phyloP scores from a whole-genome alignment of 2,329 filamentous ascomycete species.

The Alternaria dauci region DNA sequence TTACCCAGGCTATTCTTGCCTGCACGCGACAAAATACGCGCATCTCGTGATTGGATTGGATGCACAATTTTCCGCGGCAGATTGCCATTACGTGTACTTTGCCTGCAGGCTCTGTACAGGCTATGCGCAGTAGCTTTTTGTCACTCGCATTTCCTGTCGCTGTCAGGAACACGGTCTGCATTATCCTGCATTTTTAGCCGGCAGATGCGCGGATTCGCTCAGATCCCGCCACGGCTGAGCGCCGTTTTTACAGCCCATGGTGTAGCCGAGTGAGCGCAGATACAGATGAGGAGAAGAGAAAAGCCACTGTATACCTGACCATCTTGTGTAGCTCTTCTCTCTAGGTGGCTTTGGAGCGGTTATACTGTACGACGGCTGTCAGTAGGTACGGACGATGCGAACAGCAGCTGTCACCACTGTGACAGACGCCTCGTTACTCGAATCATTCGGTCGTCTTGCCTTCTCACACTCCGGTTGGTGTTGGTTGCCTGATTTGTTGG shows the following conservation, averaged over 20 bases:
- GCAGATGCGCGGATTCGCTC: conserved; percentile 10
- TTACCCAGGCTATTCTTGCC: background rate
- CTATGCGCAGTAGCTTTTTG: conserved; percentile 4
- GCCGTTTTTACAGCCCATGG: conserved; percentile 4
- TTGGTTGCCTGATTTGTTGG: background rate
- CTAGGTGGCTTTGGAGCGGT: background rate
- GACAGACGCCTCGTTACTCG: background rate
- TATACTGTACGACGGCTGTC: background rate
- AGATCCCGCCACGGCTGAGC: background rate
- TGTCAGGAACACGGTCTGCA: conserved; percentile 8
- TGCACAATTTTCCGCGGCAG: background rate
- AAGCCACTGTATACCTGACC: background rate
- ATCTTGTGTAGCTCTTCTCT: background rate
- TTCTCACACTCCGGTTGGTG: background rate
- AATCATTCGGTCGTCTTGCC: background rate
- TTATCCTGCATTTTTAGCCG: conserved; percentile 11
- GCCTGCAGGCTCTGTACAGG: conserved; percentile 5
- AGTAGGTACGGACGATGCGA: background rate
- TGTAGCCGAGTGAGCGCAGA: background rate
- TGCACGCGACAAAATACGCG: conserved; percentile 5
- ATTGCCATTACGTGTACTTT: conserved; percentile 10
- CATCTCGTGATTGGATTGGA: background rate
- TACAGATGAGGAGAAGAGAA: background rate
- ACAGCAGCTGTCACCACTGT: background rate
- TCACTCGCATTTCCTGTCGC: background rate